A percentile compares a stretch with the other conserved stretches of the same genome.
Conservation (phyloP, 2,329 filamentous ascomycete species). For the Trichoderma koningii region DNA sequence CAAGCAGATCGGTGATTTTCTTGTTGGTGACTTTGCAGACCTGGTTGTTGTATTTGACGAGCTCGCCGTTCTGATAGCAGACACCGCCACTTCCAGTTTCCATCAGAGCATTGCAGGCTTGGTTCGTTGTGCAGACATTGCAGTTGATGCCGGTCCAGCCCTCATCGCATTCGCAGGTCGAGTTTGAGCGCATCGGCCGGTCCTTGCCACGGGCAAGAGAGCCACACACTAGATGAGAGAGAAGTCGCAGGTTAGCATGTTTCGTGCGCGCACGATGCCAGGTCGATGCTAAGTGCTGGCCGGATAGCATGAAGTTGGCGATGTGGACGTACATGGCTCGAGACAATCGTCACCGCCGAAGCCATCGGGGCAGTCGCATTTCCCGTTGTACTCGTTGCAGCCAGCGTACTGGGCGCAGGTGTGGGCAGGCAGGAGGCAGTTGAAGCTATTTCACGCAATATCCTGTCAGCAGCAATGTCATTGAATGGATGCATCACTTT, state of each 20-base stretch:
- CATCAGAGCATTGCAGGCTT: constrained; percentile 87
- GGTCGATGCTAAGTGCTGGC: background rate
- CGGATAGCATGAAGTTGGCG: background rate
- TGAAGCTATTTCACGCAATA: constrained; percentile 67
- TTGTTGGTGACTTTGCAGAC: constrained; percentile 97
- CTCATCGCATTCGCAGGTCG: constrained; percentile 80
- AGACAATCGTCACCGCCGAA: constrained; percentile 95
- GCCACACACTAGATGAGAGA: constrained; percentile 67
- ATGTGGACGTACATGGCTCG: constrained; percentile 62
- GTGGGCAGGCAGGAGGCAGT: constrained; percentile 93
- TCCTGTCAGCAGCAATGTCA: constrained; percentile 24
- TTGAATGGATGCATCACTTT: background rate
- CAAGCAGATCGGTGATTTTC: constrained; percentile 86
- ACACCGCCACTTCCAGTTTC: constrained; percentile 78
- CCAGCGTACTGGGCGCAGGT: constrained; percentile 86
- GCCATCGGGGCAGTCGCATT: constrained; percentile 87
- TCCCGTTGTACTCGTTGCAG: constrained; percentile 87
- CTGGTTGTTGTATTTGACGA: constrained; percentile 93
- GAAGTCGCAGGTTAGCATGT: background rate
- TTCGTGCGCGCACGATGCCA: background rate
- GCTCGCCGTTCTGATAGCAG: constrained; percentile 88
- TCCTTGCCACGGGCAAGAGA: constrained; percentile 80
- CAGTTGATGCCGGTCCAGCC: constrained; percentile 98
- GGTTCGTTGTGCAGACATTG: constrained; percentile 85
- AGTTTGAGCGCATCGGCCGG: constrained; percentile 70